Conservation (phyloP, 768 basidiomycete species). For the Hericium erinaceus region DNA sequence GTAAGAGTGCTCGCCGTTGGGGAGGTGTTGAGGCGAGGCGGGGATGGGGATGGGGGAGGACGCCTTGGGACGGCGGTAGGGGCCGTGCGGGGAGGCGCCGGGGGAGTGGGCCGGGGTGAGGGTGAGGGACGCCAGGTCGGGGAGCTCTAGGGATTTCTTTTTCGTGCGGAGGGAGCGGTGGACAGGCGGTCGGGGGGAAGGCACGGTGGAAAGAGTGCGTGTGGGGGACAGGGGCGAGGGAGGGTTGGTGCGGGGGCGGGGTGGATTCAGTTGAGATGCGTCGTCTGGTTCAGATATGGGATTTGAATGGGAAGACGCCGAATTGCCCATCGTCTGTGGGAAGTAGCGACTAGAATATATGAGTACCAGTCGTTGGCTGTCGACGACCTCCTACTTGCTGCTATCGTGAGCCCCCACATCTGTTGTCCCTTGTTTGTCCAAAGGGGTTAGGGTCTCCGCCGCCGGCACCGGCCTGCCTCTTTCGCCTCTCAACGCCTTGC, state of each 20-base stretch:
- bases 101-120: slow-evolving; percentile 33
- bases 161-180: slow-evolving; percentile 57
- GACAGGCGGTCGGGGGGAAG: slow-evolving; percentile 28
- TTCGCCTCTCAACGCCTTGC: not conserved
- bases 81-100: slow-evolving; percentile 32
- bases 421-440: not conserved
- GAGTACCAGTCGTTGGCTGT: too few species aligned
- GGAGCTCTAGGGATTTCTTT: slow-evolving; percentile 68
- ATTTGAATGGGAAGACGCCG: too few species aligned
- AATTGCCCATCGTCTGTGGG: not conserved
- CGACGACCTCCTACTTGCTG: not conserved
- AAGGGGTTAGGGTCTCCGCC: not conserved
- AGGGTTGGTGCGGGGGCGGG: not conserved
- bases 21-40: slow-evolving; percentile 15
- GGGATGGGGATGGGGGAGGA: slow-evolving; percentile 41
- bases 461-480: not conserved
- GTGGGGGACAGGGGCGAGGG: not conserved
- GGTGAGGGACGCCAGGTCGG: slow-evolving; percentile 53
- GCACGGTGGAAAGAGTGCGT: not conserved
- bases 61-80: slow-evolving; percentile 31
- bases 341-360: too few species aligned
- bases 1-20: slow-evolving; percentile 12
- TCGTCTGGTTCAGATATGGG: too few species aligned
- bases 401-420: not conserved
- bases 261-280: too few species aligned